Base-by-base conservation (phyloP, 495 filamentous ascomycete genomes). In the Astrothelium macrocarpum region DNA sequence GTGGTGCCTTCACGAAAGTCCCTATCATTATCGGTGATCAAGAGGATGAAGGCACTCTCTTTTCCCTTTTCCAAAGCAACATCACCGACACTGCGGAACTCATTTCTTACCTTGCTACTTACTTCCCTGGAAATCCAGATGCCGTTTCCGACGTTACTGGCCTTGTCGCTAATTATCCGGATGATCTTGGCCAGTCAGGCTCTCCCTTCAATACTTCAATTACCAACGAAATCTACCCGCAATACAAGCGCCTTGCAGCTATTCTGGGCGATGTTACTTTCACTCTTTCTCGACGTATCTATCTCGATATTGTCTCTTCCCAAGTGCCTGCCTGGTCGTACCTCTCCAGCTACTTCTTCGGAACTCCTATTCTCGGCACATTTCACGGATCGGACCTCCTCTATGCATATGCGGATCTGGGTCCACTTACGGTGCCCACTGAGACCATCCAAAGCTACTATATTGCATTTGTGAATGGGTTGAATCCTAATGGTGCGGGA, bases 241-340 rank as follows among this genome's bases (percentile, higher is more conserved):
- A 87, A 67, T 90, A 83, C 78, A 91, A 90, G 71, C 85, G 87
- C 0, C 76, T 90, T 0, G 84, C 88, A 0, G 87, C 87, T 16
- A 84, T 90, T 53, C 77, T 90, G 0, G 87, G 87, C 32, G 87
- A 90, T 64, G 67, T 86, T 0, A 80, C 81, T 23, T 88, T 87
- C 66, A 89, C 82, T 0, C 74, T 88, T 0, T 82, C 80, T 1
- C 80, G 86, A 0, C 80, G 87, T 10, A 61, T 75, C 0, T 82
- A 85, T 68, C 78, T 90, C 1, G 45, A 62, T 0, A 32, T 73
- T 1, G 75, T 71, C 23, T 80, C 82, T 36, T 83, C 85, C 0
- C 62, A 76, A 32, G 81, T 89, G 1, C 82, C 82, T 0, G 74
- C 73, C 14, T 91, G 86, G 86, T 90, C 86, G 0, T 91, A 91